phyloP scores from a whole-genome alignment of 1,284 basidiomycete species.

The Naganishia cerealis region DNA sequence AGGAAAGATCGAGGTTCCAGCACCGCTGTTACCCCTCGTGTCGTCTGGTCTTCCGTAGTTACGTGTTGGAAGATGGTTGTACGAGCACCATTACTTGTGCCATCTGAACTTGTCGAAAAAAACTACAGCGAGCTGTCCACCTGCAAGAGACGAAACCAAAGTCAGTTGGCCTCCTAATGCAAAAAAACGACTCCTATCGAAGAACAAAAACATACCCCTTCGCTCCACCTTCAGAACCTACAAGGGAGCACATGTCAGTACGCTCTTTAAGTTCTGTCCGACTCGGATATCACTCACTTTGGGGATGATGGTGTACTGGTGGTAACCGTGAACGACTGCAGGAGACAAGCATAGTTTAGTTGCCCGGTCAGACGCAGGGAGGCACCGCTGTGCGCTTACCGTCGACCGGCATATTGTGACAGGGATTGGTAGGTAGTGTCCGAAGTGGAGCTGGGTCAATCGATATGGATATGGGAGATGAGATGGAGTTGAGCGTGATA shows the following conservation, averaged over 20 bases:
- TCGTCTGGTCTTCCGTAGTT: neutral
- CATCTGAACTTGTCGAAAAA: conserved; percentile 29
- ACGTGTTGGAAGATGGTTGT: neutral
- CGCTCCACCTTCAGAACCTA: conserved; percentile 24
- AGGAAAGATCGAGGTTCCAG: too few species aligned
- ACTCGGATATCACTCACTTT: conserved; percentile 5
- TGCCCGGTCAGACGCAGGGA: neutral
- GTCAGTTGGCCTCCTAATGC: neutral
- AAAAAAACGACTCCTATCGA: conserved; percentile 2
- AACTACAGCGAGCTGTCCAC: conserved; percentile 15
- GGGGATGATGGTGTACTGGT: conserved; percentile 27
- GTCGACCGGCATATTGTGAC: conserved; percentile 23
- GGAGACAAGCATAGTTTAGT: neutral
- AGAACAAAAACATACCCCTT: neutral
- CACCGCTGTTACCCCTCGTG: neutral
- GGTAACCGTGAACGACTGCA: conserved; percentile 23
- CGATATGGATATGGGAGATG: neutral
- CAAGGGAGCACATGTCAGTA: neutral
- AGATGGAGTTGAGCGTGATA: neutral
- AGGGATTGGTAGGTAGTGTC: neutral
- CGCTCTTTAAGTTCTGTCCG: neutral
- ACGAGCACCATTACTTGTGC: neutral
- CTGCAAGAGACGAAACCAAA: neutral
- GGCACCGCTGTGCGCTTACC: neutral
- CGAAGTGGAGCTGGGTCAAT: neutral